Evolutionary conservation across 495 filamentous ascomycete genomes (phyloP).

Genomic region (Aspergillus nidulans): DNA sequence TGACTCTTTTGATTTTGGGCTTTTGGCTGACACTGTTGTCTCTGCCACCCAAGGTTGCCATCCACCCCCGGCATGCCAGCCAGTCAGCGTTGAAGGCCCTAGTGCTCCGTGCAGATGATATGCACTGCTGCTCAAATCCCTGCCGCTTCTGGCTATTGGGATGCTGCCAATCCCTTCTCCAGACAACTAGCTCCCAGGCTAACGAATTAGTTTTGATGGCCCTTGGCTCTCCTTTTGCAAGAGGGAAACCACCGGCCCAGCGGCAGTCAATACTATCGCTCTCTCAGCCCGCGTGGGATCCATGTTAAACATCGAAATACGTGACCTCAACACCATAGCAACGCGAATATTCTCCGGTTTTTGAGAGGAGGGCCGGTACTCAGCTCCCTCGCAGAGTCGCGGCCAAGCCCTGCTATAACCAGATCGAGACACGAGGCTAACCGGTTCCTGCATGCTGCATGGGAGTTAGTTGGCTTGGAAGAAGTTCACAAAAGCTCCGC

Average conservation of each 20-base stretch:
- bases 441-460: constrained; percentile 14
- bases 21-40: too few species aligned
- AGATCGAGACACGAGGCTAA: constrained; percentile 19
- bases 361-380: not conserved
- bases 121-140: constrained; percentile 11
- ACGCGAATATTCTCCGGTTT: not conserved
- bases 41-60: not conserved
- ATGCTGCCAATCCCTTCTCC: constrained; percentile 15
- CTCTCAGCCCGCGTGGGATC: not conserved
- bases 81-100: not conserved
- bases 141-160: constrained; percentile 19
- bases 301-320: not conserved
- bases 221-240: constrained; percentile 11
- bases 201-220: constrained; percentile 16
- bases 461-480: not conserved
- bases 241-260: constrained; percentile 2
- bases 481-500: constrained; percentile 14
- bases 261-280: not conserved
- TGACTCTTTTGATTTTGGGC: not conserved
- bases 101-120: not conserved
- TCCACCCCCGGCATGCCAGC: not conserved
- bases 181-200: constrained; percentile 18
- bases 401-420: constrained; percentile 4
- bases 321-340: not conserved
- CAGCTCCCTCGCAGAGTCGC: not conserved